phyloP scores from a whole-genome alignment of 2,329 filamentous ascomycete species.

The Ceratocystis ficicola region DNA sequence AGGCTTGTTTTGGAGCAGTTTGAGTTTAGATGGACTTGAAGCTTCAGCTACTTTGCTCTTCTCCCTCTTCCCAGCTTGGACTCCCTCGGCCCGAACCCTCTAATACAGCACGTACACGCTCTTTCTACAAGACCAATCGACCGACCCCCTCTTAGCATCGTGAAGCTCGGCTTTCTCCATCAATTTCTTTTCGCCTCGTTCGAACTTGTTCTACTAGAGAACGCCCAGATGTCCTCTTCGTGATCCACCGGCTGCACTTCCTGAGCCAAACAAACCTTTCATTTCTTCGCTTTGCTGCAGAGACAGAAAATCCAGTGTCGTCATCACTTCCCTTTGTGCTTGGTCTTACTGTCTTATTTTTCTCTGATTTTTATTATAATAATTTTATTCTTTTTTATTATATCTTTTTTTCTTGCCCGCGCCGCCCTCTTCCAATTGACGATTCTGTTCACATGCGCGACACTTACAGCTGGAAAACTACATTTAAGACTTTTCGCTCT shows the following conservation, averaged over 20 bases:
- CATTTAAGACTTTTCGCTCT: not conserved
- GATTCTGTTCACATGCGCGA: conserved; percentile 4
- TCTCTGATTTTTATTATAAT: not conserved
- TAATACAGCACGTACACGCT: no score
- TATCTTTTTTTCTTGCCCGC: not conserved
- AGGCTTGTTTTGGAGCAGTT: not conserved
- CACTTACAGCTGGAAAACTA: not conserved
- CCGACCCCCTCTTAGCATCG: not conserved
- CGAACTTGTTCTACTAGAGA: not conserved
- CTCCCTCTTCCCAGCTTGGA: not conserved
- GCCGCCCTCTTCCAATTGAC: not conserved
- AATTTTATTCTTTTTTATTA: not conserved
- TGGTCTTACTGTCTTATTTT: not conserved
- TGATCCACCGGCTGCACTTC: conserved; percentile 1
- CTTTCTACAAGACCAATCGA: no score
- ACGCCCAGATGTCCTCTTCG: conserved; percentile 4
- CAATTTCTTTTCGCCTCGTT: not conserved
- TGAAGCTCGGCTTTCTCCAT: not conserved
- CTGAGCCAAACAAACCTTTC: conserved; percentile 7
- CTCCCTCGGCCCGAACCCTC: conserved; percentile 1
- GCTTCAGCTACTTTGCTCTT: conserved; percentile 1
- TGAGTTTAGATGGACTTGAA: conserved; percentile 2
- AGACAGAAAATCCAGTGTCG: conserved; percentile 2
- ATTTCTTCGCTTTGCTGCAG: not conserved
- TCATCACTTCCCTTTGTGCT: not conserved